Evolutionary conservation across 2,329 filamentous ascomycete species (phyloP), one percentile per base, ranked within the genome.

Genomic region (Colletotrichum sp.): DNA sequence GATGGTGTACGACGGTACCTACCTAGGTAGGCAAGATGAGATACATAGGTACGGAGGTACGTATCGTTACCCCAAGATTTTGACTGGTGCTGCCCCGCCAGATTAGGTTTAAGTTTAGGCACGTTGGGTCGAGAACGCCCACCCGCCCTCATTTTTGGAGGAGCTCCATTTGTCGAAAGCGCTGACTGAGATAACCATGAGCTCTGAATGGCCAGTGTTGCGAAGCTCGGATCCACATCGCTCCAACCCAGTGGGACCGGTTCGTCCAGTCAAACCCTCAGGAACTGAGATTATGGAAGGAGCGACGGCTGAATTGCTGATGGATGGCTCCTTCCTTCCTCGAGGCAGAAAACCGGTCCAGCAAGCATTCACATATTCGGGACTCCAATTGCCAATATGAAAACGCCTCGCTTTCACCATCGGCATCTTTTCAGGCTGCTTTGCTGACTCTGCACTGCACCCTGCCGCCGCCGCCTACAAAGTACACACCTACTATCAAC

Each of bases 61-160:
- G 32, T 64, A 64, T 57, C 30, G 34, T 59, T 71, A 61, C 67
- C 72, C 72, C 60, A 48, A 61, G 72, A 71, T 66, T 71, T 24
- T 34, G 28, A 30, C 69, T 39, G 64, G 55, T 60, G 55, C 59
- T 7, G 67, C 68, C 72, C 72, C 72, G 69, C 72, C 68, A 72
- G 72, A 75, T 75, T 67, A 75, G 69, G 70, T 75, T 75, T 75
- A 68, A 73, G 73, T 75, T 73, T 72, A 75, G 72, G 68, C 55
- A 43, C 13, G 72, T 67, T 67, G 39, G 63, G 63, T 26, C 36
- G 28, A 72, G 36, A 70, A 48, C 26, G 24, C 24, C 55, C 21
- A 32, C 39, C 67, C 48, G 28, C 61, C n/a, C 24, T 21, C 60
- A 15, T n/a, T 21, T 34, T n/a, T 34, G 59, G 43, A 3, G 43